Base-by-base conservation (phyloP, 768 basidiomycete genomes). In the Lactarius psammicola region DNA sequence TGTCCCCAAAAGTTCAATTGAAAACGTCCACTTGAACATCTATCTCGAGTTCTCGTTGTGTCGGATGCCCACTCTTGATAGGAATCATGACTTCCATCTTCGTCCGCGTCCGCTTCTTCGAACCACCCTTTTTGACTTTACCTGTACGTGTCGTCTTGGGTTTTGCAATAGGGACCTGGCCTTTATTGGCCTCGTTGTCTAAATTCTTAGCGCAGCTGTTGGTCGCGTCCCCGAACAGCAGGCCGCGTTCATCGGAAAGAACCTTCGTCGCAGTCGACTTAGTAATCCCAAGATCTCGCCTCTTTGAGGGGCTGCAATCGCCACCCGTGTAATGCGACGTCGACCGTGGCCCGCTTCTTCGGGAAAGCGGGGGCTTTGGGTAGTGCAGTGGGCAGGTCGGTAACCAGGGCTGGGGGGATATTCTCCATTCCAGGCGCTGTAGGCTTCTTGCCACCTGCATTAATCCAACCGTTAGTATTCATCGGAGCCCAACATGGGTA, bases 291-390 rank as follows among this genome's bases (percentile, higher is more conserved):
- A 65, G 62, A 40, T 71, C 78, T 31, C 85, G 86, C 63, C 83
- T 83, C 75, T 93, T 93, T 49, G 90, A 87, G 33, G 91, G 91
- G 72, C 89, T 92, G 42, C 84, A 85, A 68, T 91, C 87, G 7
- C 80, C 71, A 69, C 86, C 83, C 54, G 79, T 82, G 73, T 92
- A 92, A 72, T 94, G 90, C 36, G 84, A 87, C 28, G 76, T 74
- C 59, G 77, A 76, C 70, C 83, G 84, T 17, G 82, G 80, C 58
- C n/a, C 91, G 85, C 78, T 94, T 94, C 31, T 90, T 89, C 17
- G 82, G 82, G 42, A 87, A 87, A 36, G 83, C 26, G 57, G 79
- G 51, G 82, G 84, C 40, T 79, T 76, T 60, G 74, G 68, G 49
- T 59, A 65, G 20, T 53, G 70, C 23, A 60, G 55, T 65, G 65